phyloP scores from a whole-genome alignment of 129 eudicot species.

The Lonicera japonica region DNA sequence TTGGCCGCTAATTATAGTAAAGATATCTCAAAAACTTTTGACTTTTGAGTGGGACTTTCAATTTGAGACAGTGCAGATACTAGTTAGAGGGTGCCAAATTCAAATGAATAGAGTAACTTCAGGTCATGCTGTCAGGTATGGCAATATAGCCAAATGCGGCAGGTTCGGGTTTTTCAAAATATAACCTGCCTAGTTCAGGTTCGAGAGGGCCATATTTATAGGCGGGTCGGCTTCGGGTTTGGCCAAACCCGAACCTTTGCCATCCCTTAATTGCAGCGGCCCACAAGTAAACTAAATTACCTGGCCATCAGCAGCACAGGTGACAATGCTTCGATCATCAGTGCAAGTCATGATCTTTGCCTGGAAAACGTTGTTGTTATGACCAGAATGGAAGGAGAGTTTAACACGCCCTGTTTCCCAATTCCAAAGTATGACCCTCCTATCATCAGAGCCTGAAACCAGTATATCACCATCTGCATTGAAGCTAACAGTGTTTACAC shows the following conservation, averaged over 20 bases:
- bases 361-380: conserved; percentile 65
- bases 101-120: conserved; percentile 2
- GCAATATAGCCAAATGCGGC: too few species aligned
- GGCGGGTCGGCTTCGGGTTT: too few species aligned
- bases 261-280: background rate
- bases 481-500: conserved; percentile 81
- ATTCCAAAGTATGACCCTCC: conserved; percentile 75
- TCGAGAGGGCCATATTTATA: too few species aligned
- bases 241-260: too few species aligned
- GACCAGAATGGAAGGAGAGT: conserved; percentile 75
- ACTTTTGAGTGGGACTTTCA: too few species aligned
- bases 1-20: too few species aligned
- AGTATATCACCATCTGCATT: conserved; percentile 64
- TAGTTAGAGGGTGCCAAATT: background rate
- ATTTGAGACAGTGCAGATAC: too few species aligned
- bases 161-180: too few species aligned
- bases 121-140: background rate
- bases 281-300: conserved; percentile 23
- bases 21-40: too few species aligned
- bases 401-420: conserved; percentile 70
- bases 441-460: conserved; percentile 86
- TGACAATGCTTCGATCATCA: conserved; percentile 70
- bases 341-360: conserved; percentile 80
- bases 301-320: conserved; percentile 97
- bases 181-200: too few species aligned